Base-by-base conservation (phyloP, 768 basidiomycete genomes). In the Mycena belliarum region DNA sequence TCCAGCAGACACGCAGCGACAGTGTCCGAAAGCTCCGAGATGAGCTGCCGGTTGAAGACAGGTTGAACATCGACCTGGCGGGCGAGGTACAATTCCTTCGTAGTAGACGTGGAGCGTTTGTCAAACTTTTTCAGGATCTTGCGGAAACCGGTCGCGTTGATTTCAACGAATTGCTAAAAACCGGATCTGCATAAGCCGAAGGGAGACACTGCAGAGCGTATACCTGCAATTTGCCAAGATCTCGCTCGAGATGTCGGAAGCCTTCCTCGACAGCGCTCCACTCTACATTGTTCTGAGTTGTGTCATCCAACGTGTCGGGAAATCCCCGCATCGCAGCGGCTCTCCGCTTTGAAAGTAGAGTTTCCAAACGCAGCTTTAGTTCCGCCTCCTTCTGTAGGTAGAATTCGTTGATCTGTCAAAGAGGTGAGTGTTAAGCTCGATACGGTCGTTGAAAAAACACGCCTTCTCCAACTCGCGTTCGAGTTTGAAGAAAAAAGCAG, bases 51-150 rank as follows among this genome's bases (percentile, higher is more conserved):
- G 69, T 98, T 95, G 75, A 98, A 98, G 41, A 95, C 94, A 1
- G 95, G 97, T 66, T 98, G 97, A n/a, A 98, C 91, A 64, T 99
- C 97, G 2, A 99, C 95, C 70, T 98, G 97, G 28, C 97, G 86
- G 44, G 92, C 85, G 20, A 99, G 84, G 73, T 98, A 98, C 6
- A 98, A 81, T 68, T 99, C 97, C 69, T 95, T 98, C n/a, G 92
- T 98, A 21, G 88, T 86, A 2, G 92, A 94, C 41, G 88, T 97
- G 35, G 94, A 94, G 45, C 93, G 84, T 74, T 98, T 99, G 74
- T 98, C 97, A 82, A 93, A 99, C 71, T 99, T 99, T 70, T 99
- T 98, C 60, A 98, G 74, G 46, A 98, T 98, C 72, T 98, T 98
- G 43, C 95, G 85, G 71, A 98, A 98, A 4, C 95, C 97, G 11